phyloP scores from a whole-genome alignment of 2,329 filamentous ascomycete species.

The Sphaceloma murrayae region DNA sequence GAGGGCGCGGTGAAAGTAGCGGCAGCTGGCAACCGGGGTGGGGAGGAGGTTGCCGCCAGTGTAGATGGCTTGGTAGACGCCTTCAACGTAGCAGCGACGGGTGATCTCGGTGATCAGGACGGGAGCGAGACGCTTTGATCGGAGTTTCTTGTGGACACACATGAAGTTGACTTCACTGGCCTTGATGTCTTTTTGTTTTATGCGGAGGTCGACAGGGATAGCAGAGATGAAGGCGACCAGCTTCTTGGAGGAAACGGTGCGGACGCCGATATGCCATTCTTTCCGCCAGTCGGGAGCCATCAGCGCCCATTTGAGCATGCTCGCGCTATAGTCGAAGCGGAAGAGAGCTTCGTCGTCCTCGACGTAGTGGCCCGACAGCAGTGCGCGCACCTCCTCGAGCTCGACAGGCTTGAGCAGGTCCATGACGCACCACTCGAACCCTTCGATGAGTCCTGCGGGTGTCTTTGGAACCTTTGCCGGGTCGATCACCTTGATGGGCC shows the following conservation, averaged over 20 bases:
- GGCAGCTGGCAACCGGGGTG: conserved; percentile 81
- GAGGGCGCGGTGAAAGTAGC: conserved; percentile 88
- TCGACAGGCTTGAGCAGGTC: conserved; percentile 69
- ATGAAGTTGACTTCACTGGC: conserved; percentile 97
- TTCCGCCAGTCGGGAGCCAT: conserved; percentile 90
- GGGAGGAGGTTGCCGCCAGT: conserved; percentile 87
- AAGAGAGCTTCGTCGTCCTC: conserved; percentile 97
- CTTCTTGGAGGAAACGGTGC: conserved; percentile 70
- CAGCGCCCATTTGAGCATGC: conserved; percentile 87
- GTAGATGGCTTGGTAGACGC: conserved; percentile 91
- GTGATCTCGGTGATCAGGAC: conserved; percentile 98
- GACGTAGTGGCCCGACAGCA: conserved; percentile 89
- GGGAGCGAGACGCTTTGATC: conserved; percentile 81
- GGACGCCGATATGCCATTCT: conserved; percentile 91
- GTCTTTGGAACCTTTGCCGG: conserved; percentile 70
- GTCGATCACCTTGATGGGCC: conserved; percentile 72
- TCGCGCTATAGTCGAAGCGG: conserved; percentile 86
- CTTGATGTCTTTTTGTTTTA: conserved; percentile 64
- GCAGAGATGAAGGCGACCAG: conserved; percentile 94
- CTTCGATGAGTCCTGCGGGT: conserved; percentile 63
- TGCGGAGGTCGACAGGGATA: conserved; percentile 72
- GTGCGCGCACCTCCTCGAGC: conserved; percentile 82
- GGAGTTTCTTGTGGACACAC: conserved; percentile 95
- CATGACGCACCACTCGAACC: conserved; percentile 91
- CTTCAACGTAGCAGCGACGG: conserved; percentile 74